Conservation (phyloP, 495 filamentous ascomycete genomes). For the Letharia columbiana region DNA sequence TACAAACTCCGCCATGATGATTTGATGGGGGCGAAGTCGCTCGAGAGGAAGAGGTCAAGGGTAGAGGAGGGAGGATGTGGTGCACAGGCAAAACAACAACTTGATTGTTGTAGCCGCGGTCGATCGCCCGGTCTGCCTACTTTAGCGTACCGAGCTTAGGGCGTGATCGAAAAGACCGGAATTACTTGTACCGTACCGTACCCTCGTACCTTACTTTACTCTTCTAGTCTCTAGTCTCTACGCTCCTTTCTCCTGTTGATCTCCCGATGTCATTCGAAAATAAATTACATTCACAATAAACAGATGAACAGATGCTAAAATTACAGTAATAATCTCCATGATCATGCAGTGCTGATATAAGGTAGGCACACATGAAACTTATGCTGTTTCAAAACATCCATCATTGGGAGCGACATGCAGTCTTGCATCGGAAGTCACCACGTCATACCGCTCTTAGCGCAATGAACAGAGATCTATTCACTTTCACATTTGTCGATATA, state of each 20-base stretch:
- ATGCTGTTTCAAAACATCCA: no score
- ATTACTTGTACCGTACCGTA: no score
- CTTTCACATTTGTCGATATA: neutral
- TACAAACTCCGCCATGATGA: slow-evolving; percentile 93
- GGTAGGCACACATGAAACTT: no score
- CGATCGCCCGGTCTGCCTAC: slow-evolving; percentile 8
- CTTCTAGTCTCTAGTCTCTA: no score
- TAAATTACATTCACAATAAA: neutral
- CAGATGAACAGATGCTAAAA: neutral
- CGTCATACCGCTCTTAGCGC: slow-evolving; percentile 8
- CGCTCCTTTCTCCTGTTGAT: slow-evolving; percentile 13
- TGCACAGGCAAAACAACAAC: neutral
- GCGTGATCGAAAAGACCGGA: neutral
- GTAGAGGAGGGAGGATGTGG: neutral
- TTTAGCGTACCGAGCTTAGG: slow-evolving; percentile 10
- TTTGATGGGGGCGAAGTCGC: slow-evolving; percentile 11
- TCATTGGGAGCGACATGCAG: no score
- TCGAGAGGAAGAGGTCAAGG: neutral
- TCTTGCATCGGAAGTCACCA: neutral
- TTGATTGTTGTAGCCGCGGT: slow-evolving; percentile 16
- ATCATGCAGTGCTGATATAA: neutral
- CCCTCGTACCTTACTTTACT: no score
- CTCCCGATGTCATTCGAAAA: slow-evolving; percentile 10
- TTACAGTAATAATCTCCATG: no score
- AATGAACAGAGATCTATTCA: neutral